Conservation (phyloP, 2,329 filamentous ascomycete species). For the Ambrosiella xylebori region DNA sequence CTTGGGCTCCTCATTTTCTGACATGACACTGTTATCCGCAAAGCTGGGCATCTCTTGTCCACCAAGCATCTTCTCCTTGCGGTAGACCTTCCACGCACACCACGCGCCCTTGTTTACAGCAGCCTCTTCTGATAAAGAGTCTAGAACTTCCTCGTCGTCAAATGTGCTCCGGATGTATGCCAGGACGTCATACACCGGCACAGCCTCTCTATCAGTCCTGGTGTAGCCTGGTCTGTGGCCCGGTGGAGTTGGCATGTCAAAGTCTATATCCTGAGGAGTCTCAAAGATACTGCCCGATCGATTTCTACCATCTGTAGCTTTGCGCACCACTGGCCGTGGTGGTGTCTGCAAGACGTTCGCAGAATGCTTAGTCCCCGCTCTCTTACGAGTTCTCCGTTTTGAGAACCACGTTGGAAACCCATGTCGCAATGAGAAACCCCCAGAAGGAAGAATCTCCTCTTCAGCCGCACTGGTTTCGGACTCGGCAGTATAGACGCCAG, state of each 20-base stretch:
- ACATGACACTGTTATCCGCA: conserved; percentile 5
- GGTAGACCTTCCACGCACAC: conserved; percentile 77
- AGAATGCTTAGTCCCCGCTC: conserved; percentile 17
- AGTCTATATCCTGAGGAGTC: conserved; percentile 2
- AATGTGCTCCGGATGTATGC: conserved; percentile 72
- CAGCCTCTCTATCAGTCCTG: conserved; percentile 25
- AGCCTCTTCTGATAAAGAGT: conserved; percentile 61
- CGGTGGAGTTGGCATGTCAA: conserved; percentile 7
- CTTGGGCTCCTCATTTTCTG: conserved; percentile 7
- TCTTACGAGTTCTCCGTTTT: conserved; percentile 33
- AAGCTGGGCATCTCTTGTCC: conserved; percentile 13
- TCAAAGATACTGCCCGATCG: conserved; percentile 9
- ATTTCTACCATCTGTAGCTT: conserved; percentile 1
- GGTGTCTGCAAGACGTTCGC: conserved; percentile 8
- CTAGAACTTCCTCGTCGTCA: conserved; percentile 57
- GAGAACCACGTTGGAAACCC: conserved; percentile 85
- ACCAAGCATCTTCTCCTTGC: conserved; percentile 27
- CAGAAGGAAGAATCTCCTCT: conserved; percentile 67
- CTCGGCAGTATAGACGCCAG: conserved; percentile 78
- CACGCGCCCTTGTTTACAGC: conserved; percentile 84
- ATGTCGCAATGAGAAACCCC: conserved; percentile 77
- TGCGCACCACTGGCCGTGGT: conserved; percentile 8
- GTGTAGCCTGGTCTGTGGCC: conserved; percentile 23
- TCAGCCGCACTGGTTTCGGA: conserved; percentile 63
- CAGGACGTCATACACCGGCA: conserved; percentile 51